Evolutionary conservation across 345 rosid genomes (phyloP).

Genomic region (Acer saccharum): DNA sequence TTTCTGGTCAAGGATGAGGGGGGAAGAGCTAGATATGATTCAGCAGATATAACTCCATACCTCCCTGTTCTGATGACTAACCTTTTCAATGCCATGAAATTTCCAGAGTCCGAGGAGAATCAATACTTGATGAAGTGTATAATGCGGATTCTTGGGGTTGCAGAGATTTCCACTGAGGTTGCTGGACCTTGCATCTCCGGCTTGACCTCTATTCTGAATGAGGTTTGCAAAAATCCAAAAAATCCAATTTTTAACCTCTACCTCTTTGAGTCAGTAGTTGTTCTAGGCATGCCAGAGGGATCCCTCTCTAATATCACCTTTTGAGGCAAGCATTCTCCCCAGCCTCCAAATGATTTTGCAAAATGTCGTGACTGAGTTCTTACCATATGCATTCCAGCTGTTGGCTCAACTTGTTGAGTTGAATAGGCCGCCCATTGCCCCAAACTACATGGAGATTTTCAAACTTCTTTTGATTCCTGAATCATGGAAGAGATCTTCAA

Average conservation of each 20-base stretch:
- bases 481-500: too few species aligned
- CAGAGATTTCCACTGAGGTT: constrained; percentile 69
- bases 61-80: constrained; percentile 61
- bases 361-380: constrained; percentile 84
- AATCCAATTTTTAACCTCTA: constrained; percentile 94
- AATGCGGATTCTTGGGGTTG: constrained; percentile 89
- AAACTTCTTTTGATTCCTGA: too few species aligned
- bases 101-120: constrained; percentile 93
- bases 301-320: constrained; percentile 37
- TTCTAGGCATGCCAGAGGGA: constrained; percentile 51
- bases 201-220: constrained; percentile 71
- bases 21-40: constrained; percentile 64
- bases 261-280: constrained; percentile 75
- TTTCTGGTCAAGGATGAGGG: constrained; percentile 91
- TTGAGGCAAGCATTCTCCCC: constrained; percentile 81
- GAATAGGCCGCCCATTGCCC: constrained; percentile 80
- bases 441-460: constrained; percentile 61
- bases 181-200: constrained; percentile 85
- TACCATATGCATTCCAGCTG: constrained; percentile 96
- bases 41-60: constrained; percentile 65
- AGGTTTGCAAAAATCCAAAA: constrained; percentile 89
- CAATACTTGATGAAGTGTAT: constrained; percentile 96
- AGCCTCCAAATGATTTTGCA: constrained; percentile 74
- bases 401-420: constrained; percentile 92
- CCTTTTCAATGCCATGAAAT: constrained; percentile 74